These are phyloP conservation scores for Flaveria ramosissima DNA, from an alignment of 129 eudicot genomes.

Conservation along the genomic window DNA sequence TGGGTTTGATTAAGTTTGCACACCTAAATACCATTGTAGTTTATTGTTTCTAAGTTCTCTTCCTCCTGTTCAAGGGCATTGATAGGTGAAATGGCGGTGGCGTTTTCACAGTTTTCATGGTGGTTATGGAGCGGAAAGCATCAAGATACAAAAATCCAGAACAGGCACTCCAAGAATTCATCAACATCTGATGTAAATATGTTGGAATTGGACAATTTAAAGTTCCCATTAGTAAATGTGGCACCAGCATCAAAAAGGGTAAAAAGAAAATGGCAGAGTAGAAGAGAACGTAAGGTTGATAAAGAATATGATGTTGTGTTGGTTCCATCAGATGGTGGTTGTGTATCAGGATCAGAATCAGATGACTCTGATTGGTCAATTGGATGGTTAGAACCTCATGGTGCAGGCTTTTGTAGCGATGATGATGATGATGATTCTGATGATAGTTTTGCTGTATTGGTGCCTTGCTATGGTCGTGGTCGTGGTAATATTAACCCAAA, in stretches of 20 bases:
- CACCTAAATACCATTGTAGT: not conserved
- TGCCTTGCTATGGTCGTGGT: constrained; percentile 76
- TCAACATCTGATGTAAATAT: constrained; percentile 37
- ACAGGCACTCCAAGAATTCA: constrained; percentile 46
- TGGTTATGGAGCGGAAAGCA: constrained; percentile 72
- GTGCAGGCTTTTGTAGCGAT: constrained; percentile 76
- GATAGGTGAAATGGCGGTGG: constrained; percentile 53
- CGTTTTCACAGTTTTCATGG: constrained; percentile 58
- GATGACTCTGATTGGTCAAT: constrained; percentile 91
- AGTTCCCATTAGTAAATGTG: constrained; percentile 46
- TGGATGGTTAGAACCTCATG: constrained; percentile 93
- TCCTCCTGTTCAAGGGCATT: not conserved
- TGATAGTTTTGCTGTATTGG: constrained; percentile 78
- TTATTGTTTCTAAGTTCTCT: not conserved
- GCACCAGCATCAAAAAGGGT: constrained; percentile 43
- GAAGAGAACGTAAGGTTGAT: constrained; percentile 70
- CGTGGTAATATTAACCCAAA: constrained; percentile 31
- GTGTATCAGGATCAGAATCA: constrained; percentile 86
- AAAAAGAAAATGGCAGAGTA: constrained; percentile 66
- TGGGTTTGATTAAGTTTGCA: not conserved
- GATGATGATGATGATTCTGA: constrained; percentile 58
- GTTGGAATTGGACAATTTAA: constrained; percentile 49
- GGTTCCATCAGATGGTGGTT: constrained; percentile 82
- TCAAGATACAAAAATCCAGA: constrained; percentile 46
- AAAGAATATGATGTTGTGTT: constrained; percentile 77